These are phyloP conservation scores for Lasiosphaeris hirsuta DNA, from an alignment of 495 filamentous ascomycete species.

Conservation along the genomic window DNA sequence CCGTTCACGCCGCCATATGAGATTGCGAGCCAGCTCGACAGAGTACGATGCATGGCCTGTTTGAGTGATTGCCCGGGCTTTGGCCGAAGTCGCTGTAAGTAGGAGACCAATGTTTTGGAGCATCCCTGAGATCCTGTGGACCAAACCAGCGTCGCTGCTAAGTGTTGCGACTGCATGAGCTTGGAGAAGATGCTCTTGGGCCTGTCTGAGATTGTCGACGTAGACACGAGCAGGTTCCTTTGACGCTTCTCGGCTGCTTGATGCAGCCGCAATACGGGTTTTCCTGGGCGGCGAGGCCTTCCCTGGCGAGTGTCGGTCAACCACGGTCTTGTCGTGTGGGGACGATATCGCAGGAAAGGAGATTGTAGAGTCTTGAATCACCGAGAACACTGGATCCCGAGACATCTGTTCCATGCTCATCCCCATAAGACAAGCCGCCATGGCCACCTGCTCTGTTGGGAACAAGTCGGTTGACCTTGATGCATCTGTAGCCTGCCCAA, in stretches of 20 bases:
- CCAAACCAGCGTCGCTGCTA: constrained; percentile 41
- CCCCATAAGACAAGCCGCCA: constrained; percentile 55
- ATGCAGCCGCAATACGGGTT: constrained; percentile 5
- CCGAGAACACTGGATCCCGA: constrained; percentile 79
- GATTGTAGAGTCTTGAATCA: constrained; percentile 87
- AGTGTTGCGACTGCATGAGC: constrained; percentile 52
- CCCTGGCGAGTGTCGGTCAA: constrained; percentile 19
- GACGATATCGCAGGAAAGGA: constrained; percentile 65
- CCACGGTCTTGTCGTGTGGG: constrained; percentile 16
- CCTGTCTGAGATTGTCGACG: constrained; percentile 56
- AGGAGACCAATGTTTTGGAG: constrained; percentile 62
- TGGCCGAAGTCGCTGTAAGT: constrained; percentile 57
- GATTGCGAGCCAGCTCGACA: constrained; percentile 60
- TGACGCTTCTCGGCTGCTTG: constrained; percentile 13
- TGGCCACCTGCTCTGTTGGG: constrained; percentile 49
- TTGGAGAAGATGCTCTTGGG: constrained; percentile 56
- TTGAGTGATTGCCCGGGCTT: constrained; percentile 43
- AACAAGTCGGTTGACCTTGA: constrained; percentile 38
- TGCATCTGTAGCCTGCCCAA: constrained; percentile 46
- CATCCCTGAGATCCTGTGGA: constrained; percentile 57
- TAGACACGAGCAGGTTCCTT: constrained; percentile 44
- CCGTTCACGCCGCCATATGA: constrained; percentile 58
- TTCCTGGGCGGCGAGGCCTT: constrained; percentile 30
- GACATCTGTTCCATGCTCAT: constrained; percentile 66
- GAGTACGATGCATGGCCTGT: constrained; percentile 57